Base-by-base conservation (phyloP, 805 yeast species). In the Ogataea pilisensis region DNA sequence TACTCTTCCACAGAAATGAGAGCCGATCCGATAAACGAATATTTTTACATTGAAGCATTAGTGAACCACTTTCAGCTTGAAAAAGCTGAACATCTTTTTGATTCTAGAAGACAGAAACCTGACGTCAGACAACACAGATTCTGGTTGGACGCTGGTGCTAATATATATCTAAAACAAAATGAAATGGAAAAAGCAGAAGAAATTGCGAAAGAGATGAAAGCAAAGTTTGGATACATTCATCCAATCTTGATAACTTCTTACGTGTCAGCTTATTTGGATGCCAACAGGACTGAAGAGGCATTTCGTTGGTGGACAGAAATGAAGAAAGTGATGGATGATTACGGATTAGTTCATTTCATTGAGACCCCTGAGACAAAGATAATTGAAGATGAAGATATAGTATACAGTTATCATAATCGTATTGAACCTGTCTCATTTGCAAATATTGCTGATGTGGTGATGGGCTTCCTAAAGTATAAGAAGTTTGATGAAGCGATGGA, bases 141-240 rank as follows among this genome's bases (percentile, higher is more conserved):
- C 66, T 76, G 82, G 82, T 58, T 61, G 43, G 81, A 76, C 37
- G 42, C 70, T 19, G 76, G 79, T n/a, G 58, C 69, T 41, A 63
- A 61, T 42, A 60, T 72, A 5, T 60, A 66, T 34, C 45, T 76
- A 26, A 55, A 61, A 7, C 49, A 54, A n/a, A 58, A 58, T 13
- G 53, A 63, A 25, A 39, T 68, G 5, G 56, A 45, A 4, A 49
- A 51, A n/a, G 75, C 76, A 19, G 69, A 69, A 31, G 48, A 47
- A 2, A 34, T 67, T 2, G 60, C 69, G 3, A 25, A 42, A 0
- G 49, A 55, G 6, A 61, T 68, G 2, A 49, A 55, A 31, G 39
- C 48, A 0, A 49, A 48, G 33, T 68, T 54, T 26, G 59, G 60
- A 0, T 68, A 68, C 43, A 31, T 72, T 3, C 64, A 64, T 41